phyloP scores from a whole-genome alignment of 768 basidiomycete genomes.

The Glaciozyma martinii region DNA sequence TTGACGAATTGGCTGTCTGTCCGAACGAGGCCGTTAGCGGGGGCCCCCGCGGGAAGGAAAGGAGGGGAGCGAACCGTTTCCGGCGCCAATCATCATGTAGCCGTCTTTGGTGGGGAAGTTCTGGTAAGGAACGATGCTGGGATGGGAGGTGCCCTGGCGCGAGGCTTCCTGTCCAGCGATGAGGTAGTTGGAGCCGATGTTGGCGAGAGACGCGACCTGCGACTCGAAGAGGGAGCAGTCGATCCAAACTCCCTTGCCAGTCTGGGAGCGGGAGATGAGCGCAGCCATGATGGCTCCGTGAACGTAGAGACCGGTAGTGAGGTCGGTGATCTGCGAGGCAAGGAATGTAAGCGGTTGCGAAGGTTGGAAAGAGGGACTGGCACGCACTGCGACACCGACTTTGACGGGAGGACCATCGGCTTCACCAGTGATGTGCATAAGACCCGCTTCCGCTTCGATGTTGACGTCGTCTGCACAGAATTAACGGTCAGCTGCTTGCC shows the following conservation, averaged over 20 bases:
- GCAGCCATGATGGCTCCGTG: constrained; percentile 90
- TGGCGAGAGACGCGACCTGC: constrained; percentile 52
- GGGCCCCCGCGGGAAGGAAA: background rate
- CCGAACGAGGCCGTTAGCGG: background rate
- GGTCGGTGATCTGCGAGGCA: constrained; percentile 2
- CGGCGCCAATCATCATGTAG: constrained; percentile 81
- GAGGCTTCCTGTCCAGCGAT: constrained; percentile 72
- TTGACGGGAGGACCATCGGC: constrained; percentile 75
- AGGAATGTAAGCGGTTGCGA: constrained; percentile 48
- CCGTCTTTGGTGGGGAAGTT: constrained; percentile 72
- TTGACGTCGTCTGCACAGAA: constrained; percentile 19
- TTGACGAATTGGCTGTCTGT: constrained; percentile 54
- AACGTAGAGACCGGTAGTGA: constrained; percentile 55
- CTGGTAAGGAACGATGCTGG: constrained; percentile 16
- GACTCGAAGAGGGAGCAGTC: constrained; percentile 89
- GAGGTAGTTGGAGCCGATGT: constrained; percentile 88
- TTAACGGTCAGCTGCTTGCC: background rate
- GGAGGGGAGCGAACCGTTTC: constrained; percentile 49
- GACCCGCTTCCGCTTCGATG: constrained; percentile 76
- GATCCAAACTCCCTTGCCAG: constrained; percentile 80
- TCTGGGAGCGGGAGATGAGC: constrained; percentile 67
- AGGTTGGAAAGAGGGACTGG: constrained; percentile 43
- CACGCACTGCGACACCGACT: constrained; percentile 71
- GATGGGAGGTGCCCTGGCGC: constrained; percentile 68
- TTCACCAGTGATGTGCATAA: constrained; percentile 63